A percentile compares a stretch with the other conserved stretches of the same genome.
Evolutionary conservation across 2,329 filamentous ascomycete species (phyloP).

Genomic region (Parastagonospora avenae): DNA sequence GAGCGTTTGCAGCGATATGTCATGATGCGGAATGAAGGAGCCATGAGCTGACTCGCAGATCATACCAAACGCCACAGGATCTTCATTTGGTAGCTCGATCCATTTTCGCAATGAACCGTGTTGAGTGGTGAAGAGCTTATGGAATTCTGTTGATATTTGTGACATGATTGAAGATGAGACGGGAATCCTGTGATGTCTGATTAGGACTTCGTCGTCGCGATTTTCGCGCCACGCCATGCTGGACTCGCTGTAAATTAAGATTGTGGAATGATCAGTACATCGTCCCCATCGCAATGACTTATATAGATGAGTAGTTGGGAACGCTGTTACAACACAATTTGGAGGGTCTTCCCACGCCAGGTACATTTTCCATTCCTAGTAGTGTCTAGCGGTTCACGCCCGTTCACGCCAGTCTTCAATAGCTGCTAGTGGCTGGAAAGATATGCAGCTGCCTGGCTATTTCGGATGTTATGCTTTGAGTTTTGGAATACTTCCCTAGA

Average conservation of each 20-base stretch:
- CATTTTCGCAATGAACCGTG: not conserved
- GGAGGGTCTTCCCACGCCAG: not conserved
- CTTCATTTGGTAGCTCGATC: conserved; percentile 7
- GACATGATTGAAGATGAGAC: conserved; percentile 5
- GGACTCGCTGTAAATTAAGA: not conserved
- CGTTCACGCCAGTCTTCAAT: not conserved
- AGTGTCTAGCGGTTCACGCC: not conserved
- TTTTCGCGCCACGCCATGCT: not conserved
- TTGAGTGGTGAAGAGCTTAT: conserved; percentile 6
- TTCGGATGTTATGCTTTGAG: not conserved
- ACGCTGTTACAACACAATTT: not conserved
- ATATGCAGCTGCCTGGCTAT: not conserved
- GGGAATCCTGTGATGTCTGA: not conserved
- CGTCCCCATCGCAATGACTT: not conserved
- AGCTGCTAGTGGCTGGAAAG: not conserved
- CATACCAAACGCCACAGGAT: conserved; percentile 5
- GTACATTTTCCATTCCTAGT: not conserved
- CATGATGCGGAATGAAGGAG: conserved; percentile 6
- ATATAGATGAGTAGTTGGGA: not conserved
- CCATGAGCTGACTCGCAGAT: conserved; percentile 13
- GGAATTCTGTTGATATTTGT: conserved; percentile 5
- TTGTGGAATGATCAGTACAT: not conserved
- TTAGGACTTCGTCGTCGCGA: not conserved
- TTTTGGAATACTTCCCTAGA: not conserved
- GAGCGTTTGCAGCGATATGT: conserved; percentile 13